Evolutionary conservation across 225 moss, liverwort and hornwort species (phyloP).

Genomic region (Pleurozium schreberi): DNA sequence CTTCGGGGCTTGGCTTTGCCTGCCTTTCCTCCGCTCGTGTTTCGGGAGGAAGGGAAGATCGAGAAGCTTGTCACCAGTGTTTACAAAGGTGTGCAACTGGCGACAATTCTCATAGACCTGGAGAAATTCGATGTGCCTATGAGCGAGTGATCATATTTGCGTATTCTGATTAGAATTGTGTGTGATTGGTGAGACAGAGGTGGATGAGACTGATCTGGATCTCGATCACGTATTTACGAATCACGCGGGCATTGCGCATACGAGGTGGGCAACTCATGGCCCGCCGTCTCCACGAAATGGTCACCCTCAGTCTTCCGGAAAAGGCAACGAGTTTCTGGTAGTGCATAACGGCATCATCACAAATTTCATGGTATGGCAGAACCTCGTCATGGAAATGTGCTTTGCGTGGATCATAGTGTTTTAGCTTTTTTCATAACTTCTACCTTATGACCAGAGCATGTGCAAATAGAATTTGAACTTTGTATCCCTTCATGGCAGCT

Average conservation of each 20-base stretch:
- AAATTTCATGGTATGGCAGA: slow-evolving; percentile 62
- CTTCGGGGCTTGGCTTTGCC: slow-evolving; percentile 39
- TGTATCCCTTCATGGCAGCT: background rate
- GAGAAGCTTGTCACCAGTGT: slow-evolving; percentile 95
- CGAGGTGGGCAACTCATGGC: slow-evolving; percentile 99
- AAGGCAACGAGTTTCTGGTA: slow-evolving; percentile 94
- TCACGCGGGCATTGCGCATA: slow-evolving; percentile 95
- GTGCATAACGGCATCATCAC: slow-evolving; percentile 99
- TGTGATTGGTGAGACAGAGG: slow-evolving; percentile 40
- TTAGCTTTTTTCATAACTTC: background rate
- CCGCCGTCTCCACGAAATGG: slow-evolving; percentile 87
- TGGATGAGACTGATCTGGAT: slow-evolving; percentile 70
- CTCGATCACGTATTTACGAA: slow-evolving; percentile 50
- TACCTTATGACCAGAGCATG: background rate
- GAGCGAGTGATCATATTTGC: background rate
- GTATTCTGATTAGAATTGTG: background rate
- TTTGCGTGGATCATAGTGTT: background rate
- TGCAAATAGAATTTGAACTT: background rate
- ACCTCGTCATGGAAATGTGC: background rate
- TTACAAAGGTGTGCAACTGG: slow-evolving; percentile 47
- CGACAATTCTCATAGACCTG: background rate
- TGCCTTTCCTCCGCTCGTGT: slow-evolving; percentile 58
- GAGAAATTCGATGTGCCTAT: background rate
- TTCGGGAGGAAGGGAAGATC: slow-evolving; percentile 96
- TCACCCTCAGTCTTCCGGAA: slow-evolving; percentile 94